phyloP scores from a whole-genome alignment of 176 grass and related monocot species.

The Bonia amplexicaulis region DNA sequence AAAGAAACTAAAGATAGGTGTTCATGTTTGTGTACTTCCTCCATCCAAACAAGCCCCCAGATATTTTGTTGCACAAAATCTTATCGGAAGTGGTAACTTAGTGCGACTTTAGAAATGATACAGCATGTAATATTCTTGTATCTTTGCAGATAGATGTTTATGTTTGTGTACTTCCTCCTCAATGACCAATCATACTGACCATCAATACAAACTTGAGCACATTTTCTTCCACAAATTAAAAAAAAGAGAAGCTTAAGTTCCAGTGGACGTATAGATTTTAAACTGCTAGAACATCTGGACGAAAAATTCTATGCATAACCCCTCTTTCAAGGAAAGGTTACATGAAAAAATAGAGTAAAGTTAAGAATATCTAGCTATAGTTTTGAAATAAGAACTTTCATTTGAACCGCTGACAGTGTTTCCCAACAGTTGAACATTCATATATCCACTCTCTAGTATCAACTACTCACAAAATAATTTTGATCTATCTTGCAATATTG shows the following conservation, averaged over 20 bases:
- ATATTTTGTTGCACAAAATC: not conserved
- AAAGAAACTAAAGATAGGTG: not conserved
- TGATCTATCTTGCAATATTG: not conserved
- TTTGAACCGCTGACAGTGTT: not conserved
- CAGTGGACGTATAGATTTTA: too few species aligned
- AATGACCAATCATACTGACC: too few species aligned
- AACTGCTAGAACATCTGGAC: too few species aligned
- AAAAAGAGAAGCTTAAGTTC: too few species aligned
- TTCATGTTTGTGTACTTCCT: too few species aligned
- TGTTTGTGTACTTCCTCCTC: not conserved
- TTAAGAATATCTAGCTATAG: not conserved
- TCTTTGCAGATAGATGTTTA: not conserved
- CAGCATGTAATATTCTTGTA: not conserved
- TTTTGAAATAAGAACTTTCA: not conserved
- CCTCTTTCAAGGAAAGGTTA: not conserved
- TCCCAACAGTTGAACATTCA: too few species aligned
- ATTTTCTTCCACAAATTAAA: too few species aligned
- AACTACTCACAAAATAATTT: not conserved
- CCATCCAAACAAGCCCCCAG: too few species aligned
- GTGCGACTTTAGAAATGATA: not conserved
- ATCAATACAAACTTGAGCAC: too few species aligned
- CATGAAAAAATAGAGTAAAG: not conserved
- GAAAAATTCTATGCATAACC: not conserved
- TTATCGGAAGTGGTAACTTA: not conserved
- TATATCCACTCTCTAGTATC: not conserved